Conservation (phyloP, 2,329 filamentous ascomycete species). For the Drechslerella coelobrocha region DNA sequence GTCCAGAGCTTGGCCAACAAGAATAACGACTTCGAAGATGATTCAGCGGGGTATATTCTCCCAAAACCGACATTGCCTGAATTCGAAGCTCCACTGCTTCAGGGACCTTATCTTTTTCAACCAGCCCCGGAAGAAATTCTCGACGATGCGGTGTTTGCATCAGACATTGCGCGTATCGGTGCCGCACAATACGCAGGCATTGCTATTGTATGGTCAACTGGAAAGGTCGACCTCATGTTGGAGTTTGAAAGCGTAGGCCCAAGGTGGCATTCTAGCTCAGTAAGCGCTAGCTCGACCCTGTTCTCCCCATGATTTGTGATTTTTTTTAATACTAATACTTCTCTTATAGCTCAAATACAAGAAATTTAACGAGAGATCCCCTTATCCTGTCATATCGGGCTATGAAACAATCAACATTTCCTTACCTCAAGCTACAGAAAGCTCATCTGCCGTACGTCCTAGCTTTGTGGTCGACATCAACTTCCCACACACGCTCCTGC, state of each 20-base stretch:
- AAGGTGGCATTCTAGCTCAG: constrained; percentile 53
- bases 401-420: constrained; percentile 53
- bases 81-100: constrained; percentile 50
- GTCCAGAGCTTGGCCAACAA: constrained; percentile 34
- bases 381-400: constrained; percentile 53
- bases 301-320: not conserved
- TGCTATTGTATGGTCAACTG: constrained; percentile 35
- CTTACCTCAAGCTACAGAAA: constrained; percentile 30
- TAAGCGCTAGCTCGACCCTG: not conserved
- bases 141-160: constrained; percentile 52
- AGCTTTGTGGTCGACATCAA: constrained; percentile 52
- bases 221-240: constrained; percentile 51
- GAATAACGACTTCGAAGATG: constrained; percentile 31
- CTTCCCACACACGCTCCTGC: constrained; percentile 51
- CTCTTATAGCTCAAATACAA: constrained; percentile 40
- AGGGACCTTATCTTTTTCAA: constrained; percentile 55
- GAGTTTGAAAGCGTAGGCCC: constrained; percentile 53
- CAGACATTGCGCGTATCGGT: constrained; percentile 54
- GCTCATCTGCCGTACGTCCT: constrained; percentile 49
- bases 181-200: constrained; percentile 36
- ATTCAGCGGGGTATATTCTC: constrained; percentile 35
- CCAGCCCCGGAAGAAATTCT: constrained; percentile 53
- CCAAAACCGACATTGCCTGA: constrained; percentile 29
- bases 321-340: constrained; percentile 7
- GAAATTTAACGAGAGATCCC: constrained; percentile 43